These are phyloP conservation scores for Groenewaldozyma salmanticensis DNA, from an alignment of 805 yeast species.

Conservation along the genomic window DNA sequence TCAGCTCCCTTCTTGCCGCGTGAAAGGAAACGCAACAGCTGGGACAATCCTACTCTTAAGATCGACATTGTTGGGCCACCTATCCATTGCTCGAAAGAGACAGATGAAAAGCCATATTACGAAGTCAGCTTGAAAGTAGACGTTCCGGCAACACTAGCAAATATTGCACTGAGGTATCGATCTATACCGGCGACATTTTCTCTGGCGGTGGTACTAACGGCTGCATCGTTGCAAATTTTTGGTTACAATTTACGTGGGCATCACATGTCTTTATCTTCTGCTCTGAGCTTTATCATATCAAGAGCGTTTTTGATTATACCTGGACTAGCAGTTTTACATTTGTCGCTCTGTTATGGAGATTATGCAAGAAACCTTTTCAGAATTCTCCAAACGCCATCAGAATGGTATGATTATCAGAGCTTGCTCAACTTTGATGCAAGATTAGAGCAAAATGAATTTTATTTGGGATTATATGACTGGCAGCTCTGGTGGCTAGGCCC, in stretches of 20 bases:
- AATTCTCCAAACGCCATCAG: conserved; percentile 22
- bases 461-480: conserved; percentile 55
- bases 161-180: conserved; percentile 68
- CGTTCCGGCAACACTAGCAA: conserved; percentile 49
- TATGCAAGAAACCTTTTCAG: conserved; percentile 14
- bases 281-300: conserved; percentile 21
- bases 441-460: conserved; percentile 39
- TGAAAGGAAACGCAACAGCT: not conserved
- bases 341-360: conserved; percentile 24
- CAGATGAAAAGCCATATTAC: not conserved
- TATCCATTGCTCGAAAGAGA: not conserved
- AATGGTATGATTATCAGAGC: conserved; percentile 18
- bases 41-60: conserved; percentile 9
- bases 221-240: conserved; percentile 46
- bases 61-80: conserved; percentile 7
- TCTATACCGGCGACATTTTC: conserved; percentile 66
- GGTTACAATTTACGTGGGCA: conserved; percentile 30
- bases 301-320: not conserved
- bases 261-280: conserved; percentile 32
- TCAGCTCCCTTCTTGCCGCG: conserved; percentile 12
- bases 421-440: conserved; percentile 10
- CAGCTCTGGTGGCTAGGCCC: conserved; percentile 52
- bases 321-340: conserved; percentile 1
- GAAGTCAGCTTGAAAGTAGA: conserved; percentile 31
- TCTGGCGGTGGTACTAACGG: conserved; percentile 44